phyloP scores from a whole-genome alignment of 129 eudicot species.

The Saussurea involucrata region DNA sequence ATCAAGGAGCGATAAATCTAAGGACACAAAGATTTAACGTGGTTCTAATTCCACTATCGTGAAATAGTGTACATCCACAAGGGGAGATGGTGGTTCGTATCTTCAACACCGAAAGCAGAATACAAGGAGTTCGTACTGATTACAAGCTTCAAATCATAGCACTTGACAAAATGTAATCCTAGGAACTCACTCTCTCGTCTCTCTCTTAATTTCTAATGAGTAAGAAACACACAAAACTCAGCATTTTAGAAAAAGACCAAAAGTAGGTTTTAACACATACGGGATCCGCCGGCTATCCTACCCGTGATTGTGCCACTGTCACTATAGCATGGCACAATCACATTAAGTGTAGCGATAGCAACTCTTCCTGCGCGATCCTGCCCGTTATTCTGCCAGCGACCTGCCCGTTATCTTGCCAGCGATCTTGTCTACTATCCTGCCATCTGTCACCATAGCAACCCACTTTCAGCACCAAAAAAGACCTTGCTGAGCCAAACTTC shows the following conservation, averaged over 20 bases:
- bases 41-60: no score
- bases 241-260: not conserved
- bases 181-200: not conserved
- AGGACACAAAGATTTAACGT: no score
- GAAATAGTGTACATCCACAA: not conserved
- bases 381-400: not conserved
- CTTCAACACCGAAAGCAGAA: not conserved
- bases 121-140: not conserved
- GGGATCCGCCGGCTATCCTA: not conserved
- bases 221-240: not conserved
- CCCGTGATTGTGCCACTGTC: not conserved
- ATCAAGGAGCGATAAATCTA: not conserved
- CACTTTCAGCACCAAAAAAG: not conserved
- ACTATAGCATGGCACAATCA: not conserved
- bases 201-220: not conserved
- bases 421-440: not conserved
- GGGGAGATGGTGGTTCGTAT: not conserved
- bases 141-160: not conserved
- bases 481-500: not conserved
- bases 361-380: not conserved
- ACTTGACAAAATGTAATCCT: not conserved
- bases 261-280: not conserved
- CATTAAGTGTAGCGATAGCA: not conserved
- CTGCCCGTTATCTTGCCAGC: no score
- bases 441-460: not conserved